These are phyloP conservation scores for Botryotinia convoluta DNA, from an alignment of 2,329 filamentous ascomycete species.

Conservation along the genomic window DNA sequence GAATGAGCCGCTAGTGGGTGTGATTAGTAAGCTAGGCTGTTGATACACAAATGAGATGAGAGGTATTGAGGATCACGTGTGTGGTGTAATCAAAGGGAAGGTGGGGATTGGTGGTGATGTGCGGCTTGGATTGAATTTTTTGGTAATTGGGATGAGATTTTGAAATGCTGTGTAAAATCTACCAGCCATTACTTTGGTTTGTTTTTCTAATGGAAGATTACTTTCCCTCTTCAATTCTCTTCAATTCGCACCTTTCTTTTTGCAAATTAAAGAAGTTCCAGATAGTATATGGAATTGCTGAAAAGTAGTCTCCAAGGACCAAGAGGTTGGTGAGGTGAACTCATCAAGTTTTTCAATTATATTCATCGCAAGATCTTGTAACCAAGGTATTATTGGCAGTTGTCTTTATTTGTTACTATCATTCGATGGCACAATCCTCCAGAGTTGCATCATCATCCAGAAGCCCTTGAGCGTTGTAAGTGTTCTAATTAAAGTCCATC, in stretches of 20 bases:
- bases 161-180: background rate
- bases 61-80: background rate
- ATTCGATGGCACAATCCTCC: background rate
- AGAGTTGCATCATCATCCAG: background rate
- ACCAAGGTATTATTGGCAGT: background rate
- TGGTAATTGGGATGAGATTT: background rate
- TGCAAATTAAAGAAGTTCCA: background rate
- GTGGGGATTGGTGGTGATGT: background rate
- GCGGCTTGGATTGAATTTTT: background rate
- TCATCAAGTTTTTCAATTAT: background rate
- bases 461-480: background rate
- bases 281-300: background rate
- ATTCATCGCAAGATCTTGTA: background rate
- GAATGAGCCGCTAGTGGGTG: constrained; percentile 10
- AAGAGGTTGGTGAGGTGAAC: background rate
- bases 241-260: background rate
- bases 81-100: background rate
- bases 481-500: background rate
- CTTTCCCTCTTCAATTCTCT: background rate
- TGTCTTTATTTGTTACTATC: background rate
- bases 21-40: constrained; percentile 6
- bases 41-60: background rate
- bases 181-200: background rate
- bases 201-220: background rate
- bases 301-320: background rate